Evolutionary conservation across 371 early-diverging fungal genomes (phyloP), one percentile per base, ranked within the genome.

Genomic region (Mucor indicus): DNA sequence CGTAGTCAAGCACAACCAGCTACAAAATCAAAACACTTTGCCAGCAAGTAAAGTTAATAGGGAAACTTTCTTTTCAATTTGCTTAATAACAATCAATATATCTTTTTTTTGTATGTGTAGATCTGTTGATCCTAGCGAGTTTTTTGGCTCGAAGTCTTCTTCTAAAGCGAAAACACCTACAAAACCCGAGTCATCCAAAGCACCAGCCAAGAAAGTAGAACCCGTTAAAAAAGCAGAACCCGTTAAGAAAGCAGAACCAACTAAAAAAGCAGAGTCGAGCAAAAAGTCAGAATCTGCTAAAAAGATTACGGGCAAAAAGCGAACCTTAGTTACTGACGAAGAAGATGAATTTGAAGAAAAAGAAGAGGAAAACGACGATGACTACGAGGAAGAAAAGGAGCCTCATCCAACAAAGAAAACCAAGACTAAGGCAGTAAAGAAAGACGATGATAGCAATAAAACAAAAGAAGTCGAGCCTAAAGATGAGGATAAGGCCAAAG

Each of bases 401-500:
- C 4, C 15, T 13, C 35, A 13, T 33, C 35, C 35, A 33, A 7
- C 6, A 33, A 33, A 33, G 35, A 33, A 33, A n/a, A 33, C n/a
- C n/a, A 33, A 33, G 35, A 7, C 13, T 13, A 33, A 13, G 4
- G 12, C 30, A 6, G 30, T 12, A 29, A 29, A 6, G 12, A 29
- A 29, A 29, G 12, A 29, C 30, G 6, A 6, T 8, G 12, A 6
- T 29, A 12, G 8, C n/a, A 15, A 33, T n/a, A n/a, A n/a, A n/a
- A n/a, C n/a, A 33, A 16, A 35, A 16, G 46, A 45, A 15, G 24
- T 13, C 7, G 36, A 45, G 1, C 47, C 29, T 11, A 46, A 55
- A 32, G 48, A 50, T 17, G 48, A 61, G 43, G 24, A 50, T 13
- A 45, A 58, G 1, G 44, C 47, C 22, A 15, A 23, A 4, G 39